Evolutionary conservation across 305 asterid species (phyloP).

Genomic region (Fraxinus velutina): DNA sequence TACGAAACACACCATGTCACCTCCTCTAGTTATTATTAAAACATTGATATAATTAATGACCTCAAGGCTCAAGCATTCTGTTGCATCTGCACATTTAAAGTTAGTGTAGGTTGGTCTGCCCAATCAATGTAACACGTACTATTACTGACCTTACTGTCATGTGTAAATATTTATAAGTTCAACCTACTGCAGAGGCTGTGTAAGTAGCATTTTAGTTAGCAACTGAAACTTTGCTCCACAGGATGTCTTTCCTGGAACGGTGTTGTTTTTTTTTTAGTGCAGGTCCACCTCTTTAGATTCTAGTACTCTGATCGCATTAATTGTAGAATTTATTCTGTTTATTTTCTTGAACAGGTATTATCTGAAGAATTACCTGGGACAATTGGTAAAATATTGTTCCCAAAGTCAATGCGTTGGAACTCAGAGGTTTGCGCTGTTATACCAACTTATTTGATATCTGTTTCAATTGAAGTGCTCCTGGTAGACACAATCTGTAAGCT

Average conservation of each 20-base stretch:
- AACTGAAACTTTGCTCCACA: not conserved
- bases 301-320: constrained; percentile 11
- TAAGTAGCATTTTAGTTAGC: not conserved
- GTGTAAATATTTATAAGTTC: not conserved
- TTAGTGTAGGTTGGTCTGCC: not conserved
- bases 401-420: constrained; percentile 96
- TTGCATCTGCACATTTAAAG: constrained; percentile 8
- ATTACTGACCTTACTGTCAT: constrained; percentile 1
- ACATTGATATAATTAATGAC: not conserved
- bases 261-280: not conserved
- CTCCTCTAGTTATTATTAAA: constrained; percentile 14
- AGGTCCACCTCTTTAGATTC: not conserved
- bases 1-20: constrained; percentile 5
- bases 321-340: constrained; percentile 17
- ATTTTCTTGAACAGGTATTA: constrained; percentile 57
- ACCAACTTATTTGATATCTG: constrained; percentile 4
- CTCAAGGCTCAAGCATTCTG: not conserved
- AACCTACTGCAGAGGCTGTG: not conserved
- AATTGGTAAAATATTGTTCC: constrained; percentile 70
- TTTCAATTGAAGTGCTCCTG: not conserved
- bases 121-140: not conserved
- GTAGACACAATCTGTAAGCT: not conserved
- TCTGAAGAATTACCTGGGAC: constrained; percentile 74
- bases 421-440: constrained; percentile 68
- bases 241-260: constrained; percentile 10